Percentiles rank a stretch among this genome's conserved stretches.
phyloP scores from a whole-genome alignment of 768 basidiomycete genomes.

The Pulveroboletus sp. region DNA sequence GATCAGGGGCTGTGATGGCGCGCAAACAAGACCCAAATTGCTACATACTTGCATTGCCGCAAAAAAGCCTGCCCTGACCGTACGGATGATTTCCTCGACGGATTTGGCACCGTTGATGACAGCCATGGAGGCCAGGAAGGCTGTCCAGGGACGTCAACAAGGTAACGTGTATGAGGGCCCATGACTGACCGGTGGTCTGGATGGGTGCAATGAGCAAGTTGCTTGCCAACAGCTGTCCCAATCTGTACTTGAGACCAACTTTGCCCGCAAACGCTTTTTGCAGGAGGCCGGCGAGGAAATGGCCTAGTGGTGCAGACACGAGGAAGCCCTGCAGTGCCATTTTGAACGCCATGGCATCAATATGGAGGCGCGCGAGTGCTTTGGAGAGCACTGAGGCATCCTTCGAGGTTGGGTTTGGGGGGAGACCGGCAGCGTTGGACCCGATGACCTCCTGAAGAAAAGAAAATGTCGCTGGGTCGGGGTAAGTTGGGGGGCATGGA shows the following conservation, averaged over 20 bases:
- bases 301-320: constrained; percentile 79
- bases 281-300: constrained; percentile 66
- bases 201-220: constrained; percentile 77
- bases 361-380: constrained; percentile 51
- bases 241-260: constrained; percentile 57
- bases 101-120: constrained; percentile 79
- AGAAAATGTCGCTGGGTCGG: constrained; percentile 44
- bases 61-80: constrained; percentile 72
- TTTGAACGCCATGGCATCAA: constrained; percentile 73
- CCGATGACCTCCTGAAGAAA: constrained; percentile 83
- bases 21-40: constrained; percentile 1
- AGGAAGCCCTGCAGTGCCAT: constrained; percentile 84
- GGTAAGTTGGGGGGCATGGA: background rate
- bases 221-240: constrained; percentile 73
- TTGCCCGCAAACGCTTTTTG: constrained; percentile 79
- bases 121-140: constrained; percentile 77
- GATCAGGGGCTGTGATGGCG: constrained; percentile 1
- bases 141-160: constrained; percentile 32
- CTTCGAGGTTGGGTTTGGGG: constrained; percentile 47
- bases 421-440: constrained; percentile 63
- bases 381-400: constrained; percentile 53
- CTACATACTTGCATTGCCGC: constrained; percentile 69
- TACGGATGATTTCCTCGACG: constrained; percentile 58
- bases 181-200: constrained; percentile 57
- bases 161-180: background rate